phyloP scores from a whole-genome alignment of 2,329 filamentous ascomycete species.

The Metarhizium anisopliae region DNA sequence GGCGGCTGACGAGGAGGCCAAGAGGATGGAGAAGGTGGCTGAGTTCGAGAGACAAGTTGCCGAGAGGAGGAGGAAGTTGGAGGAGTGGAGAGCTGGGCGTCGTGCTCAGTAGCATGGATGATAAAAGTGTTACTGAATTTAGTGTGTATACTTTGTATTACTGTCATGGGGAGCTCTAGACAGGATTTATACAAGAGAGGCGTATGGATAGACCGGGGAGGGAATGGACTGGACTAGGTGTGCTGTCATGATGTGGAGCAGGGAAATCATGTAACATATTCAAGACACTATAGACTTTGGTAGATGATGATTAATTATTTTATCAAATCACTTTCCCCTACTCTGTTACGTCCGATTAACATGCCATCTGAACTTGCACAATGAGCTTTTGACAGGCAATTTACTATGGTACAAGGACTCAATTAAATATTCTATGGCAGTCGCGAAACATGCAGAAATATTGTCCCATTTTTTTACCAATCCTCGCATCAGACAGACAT shows the following conservation, averaged over 20 bases:
- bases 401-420: slow-evolving; percentile 6
- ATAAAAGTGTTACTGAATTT: neutral
- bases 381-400: neutral
- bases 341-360: neutral
- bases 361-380: neutral
- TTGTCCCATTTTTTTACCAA: slow-evolving; percentile 1
- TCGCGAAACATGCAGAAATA: slow-evolving; percentile 2
- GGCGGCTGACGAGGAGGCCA: slow-evolving; percentile 41
- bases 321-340: neutral
- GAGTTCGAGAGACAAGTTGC: slow-evolving; percentile 51
- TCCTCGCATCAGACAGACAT: slow-evolving; percentile 3
- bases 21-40: slow-evolving; percentile 44
- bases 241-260: neutral
- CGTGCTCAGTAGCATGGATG: slow-evolving; percentile 4
- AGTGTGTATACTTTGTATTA: neutral
- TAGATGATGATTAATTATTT: neutral
- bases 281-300: neutral
- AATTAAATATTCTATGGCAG: slow-evolving; percentile 5
- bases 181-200: neutral
- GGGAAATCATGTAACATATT: neutral
- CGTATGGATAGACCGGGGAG: neutral
- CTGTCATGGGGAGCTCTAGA: neutral
- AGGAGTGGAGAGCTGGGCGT: slow-evolving; percentile 34
- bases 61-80: slow-evolving; percentile 38
- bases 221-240: neutral